Base-by-base conservation (phyloP, 169 alveolate genomes). In the Blepharisma undulans region DNA sequence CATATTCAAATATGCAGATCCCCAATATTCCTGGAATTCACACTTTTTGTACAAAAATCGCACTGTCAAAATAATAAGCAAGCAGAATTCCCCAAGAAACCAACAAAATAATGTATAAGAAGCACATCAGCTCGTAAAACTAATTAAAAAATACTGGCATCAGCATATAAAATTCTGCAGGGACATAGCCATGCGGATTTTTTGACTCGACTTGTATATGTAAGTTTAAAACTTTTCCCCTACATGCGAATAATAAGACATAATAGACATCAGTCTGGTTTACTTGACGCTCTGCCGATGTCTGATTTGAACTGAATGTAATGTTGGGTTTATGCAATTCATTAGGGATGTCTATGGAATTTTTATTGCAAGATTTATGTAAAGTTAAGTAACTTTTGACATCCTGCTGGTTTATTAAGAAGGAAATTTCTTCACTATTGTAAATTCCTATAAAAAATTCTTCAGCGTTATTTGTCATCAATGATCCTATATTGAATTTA, bases 21-120 rank as follows among this genome's bases (percentile, higher is more conserved):
- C 27, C 89, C 19, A 82, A 30, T 25, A 82, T 82, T 25, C 89
- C 27, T 32, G 89, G 89, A 82, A 82, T 82, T 72, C 89, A 82
- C 22, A 48, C 22, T 22, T 59, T 32, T 30, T 82, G 89, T 22
- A 82, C 48, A 33, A n/a, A 22, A 22, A 82, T 82, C 7, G 89
- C 29, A 48, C 29, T 36, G 7, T 32, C 29, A 21, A 21, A 48
- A 60, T 36, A 82, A 33, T 19, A 21, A 22, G 33, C 33, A 10
- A 82, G 76, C 10, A 22, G 14, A 34, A 22, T 21, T 48, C 22
- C 76, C 89, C 89, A 82, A 82, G 34, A 19, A 10, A 34, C 33
- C 0, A 82, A 30, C 22, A 82, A 30, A 1, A 60, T 1, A 25
- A 82, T 21, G 32, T 82, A 82, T 16, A 59, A 2, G 29, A 32